Conservation (phyloP, 441 rosid genomes). For the Capsella rubella region DNA sequence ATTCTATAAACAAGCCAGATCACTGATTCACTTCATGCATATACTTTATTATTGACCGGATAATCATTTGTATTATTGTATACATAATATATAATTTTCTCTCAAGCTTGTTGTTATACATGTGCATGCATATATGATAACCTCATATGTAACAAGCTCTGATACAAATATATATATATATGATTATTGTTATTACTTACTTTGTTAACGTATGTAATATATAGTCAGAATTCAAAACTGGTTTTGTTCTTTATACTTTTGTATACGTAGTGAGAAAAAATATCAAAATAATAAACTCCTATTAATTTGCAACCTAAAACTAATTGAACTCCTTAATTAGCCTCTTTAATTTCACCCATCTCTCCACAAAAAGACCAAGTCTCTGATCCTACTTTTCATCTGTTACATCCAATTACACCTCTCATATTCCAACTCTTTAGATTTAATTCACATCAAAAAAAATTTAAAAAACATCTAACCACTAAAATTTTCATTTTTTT, state of each 20-base stretch:
- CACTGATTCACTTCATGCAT: not conserved
- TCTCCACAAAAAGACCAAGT: not conserved
- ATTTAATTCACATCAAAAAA: not conserved
- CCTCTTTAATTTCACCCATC: not conserved
- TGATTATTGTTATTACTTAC: too few relatives aligned
- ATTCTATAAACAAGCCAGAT: conserved; percentile 1
- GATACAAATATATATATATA: too few relatives aligned
- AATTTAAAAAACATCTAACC: not conserved
- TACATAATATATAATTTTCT: too few relatives aligned
- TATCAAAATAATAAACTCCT: not conserved
- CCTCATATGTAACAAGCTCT: too few relatives aligned
- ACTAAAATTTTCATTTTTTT: not conserved
- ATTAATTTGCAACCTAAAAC: conserved; percentile 1
- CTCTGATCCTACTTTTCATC: conserved; percentile 30
- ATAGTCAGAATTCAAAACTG: too few relatives aligned
- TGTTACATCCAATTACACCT: not conserved
- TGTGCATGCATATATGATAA: too few relatives aligned
- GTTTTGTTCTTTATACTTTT: not conserved
- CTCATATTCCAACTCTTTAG: not conserved
- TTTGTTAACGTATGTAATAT: too few relatives aligned
- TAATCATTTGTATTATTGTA: too few relatives aligned
- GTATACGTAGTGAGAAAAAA: conserved; percentile 29
- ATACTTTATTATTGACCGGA: not conserved
- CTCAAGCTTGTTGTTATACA: too few relatives aligned
- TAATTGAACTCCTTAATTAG: not conserved